Evolutionary conservation across 2,329 filamentous ascomycete genomes (phyloP).

Genomic region (Thyridium curvatum): DNA sequence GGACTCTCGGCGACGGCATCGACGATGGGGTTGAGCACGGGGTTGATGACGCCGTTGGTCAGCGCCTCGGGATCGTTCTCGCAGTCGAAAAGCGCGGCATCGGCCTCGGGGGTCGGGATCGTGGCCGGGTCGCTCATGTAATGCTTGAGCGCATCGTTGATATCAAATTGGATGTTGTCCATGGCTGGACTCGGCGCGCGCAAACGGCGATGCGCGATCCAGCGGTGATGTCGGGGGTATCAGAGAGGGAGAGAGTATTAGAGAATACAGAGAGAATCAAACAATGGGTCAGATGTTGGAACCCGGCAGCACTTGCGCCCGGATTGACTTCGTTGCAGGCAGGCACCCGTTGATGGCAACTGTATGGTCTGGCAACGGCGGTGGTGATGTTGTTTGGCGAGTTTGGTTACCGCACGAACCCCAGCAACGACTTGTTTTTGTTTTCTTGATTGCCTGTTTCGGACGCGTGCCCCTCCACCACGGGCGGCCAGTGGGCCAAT

Average conservation of each 20-base stretch:
- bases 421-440: constrained; percentile 29
- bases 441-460: constrained; percentile 16
- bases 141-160: constrained; percentile 92
- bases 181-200: constrained; percentile 30
- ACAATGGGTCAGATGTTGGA: not conserved
- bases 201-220: constrained; percentile 17
- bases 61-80: constrained; percentile 86
- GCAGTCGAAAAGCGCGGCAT: constrained; percentile 77
- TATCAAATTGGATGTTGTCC: constrained; percentile 79
- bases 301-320: not conserved
- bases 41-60: constrained; percentile 72
- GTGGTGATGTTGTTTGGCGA: not conserved
- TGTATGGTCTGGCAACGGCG: not conserved
- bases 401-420: constrained; percentile 4
- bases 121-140: constrained; percentile 89
- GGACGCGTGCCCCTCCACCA: too few relatives aligned
- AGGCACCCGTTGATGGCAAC: too few relatives aligned
- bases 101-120: constrained; percentile 81
- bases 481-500: constrained; percentile 1
- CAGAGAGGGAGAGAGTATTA: not conserved
- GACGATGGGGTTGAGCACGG: constrained; percentile 83
- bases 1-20: constrained; percentile 89
- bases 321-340: too few relatives aligned
- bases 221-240: constrained; percentile 7
- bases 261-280: too few relatives aligned